Conservation (phyloP, 768 basidiomycete genomes). For the Amanita jacksonii region DNA sequence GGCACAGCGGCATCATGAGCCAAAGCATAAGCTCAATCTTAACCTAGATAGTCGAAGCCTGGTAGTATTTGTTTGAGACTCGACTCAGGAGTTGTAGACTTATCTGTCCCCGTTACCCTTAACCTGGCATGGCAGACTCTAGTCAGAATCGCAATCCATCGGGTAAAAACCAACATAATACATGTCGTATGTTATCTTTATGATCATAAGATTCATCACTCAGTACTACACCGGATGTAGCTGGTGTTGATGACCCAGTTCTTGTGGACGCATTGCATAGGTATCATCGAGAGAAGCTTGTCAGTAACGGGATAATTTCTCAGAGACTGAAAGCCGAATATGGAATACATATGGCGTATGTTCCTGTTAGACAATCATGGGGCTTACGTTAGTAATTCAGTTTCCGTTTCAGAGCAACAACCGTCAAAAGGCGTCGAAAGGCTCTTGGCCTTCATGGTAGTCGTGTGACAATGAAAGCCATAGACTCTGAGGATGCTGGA, state of each 20-base stretch:
- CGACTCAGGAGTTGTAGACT: no score
- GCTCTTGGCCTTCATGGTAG: conserved; percentile 12
- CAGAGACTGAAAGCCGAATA: not conserved
- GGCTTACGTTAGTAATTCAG: conserved; percentile 13
- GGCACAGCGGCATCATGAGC: no score
- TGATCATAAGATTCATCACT: no score
- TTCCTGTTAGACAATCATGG: no score
- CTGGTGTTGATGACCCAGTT: not conserved
- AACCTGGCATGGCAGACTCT: no score
- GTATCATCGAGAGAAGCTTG: not conserved
- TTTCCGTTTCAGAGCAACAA: conserved; percentile 1
- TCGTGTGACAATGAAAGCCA: conserved; percentile 12
- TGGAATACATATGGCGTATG: conserved; percentile 5
- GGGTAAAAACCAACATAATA: not conserved
- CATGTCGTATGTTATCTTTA: not conserved
- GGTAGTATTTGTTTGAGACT: no score
- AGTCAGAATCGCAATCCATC: not conserved
- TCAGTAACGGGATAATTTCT: not conserved
- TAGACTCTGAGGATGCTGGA: no score
- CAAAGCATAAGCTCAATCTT: no score
- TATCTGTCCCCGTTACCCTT: no score
- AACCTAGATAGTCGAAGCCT: no score
- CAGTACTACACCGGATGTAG: not conserved
- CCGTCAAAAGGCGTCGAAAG: conserved; percentile 13
- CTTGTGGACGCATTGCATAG: not conserved